Evolutionary conservation across 768 basidiomycete genomes (phyloP).

Genomic region (Pluteus cervinus): DNA sequence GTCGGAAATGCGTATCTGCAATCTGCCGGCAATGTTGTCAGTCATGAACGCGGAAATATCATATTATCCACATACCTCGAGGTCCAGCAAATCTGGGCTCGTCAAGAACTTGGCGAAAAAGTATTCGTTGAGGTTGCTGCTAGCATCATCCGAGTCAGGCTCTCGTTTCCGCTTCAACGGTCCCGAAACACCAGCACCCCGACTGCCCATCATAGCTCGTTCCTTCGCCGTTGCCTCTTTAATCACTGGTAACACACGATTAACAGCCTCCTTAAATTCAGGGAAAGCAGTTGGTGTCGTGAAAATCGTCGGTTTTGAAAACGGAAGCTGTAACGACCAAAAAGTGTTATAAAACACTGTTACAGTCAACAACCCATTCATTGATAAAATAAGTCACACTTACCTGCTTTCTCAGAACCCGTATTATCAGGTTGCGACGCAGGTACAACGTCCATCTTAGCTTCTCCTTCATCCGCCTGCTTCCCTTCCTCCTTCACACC

Average conservation of each 20-base stretch:
- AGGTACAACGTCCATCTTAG: constrained; percentile 60
- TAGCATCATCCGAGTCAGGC: constrained; percentile 44
- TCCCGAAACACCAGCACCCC: constrained; percentile 31
- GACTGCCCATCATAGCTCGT: constrained; percentile 80
- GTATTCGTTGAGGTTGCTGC: constrained; percentile 64
- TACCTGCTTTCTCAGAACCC: constrained; percentile 59
- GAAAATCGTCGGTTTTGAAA: constrained; percentile 77
- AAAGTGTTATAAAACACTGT: constrained; percentile 81
- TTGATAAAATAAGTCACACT: constrained; percentile 4
- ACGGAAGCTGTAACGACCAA: constrained; percentile 84
- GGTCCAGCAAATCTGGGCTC: constrained; percentile 77
- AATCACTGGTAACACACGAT: constrained; percentile 71
- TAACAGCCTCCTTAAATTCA: constrained; percentile 65
- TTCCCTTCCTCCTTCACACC: constrained; percentile 22
- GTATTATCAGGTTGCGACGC: constrained; percentile 13
- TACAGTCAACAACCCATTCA: neutral
- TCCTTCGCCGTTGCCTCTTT: constrained; percentile 86
- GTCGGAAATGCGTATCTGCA: constrained; percentile 88
- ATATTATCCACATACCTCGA: constrained; percentile 54
- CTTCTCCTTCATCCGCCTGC: constrained; percentile 25
- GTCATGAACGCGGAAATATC: constrained; percentile 5
- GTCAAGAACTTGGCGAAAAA: constrained; percentile 95
- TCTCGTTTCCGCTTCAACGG: constrained; percentile 66
- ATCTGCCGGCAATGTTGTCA: constrained; percentile 47
- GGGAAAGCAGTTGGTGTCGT: constrained; percentile 47